Conservation (phyloP, 1,284 basidiomycete genomes). For the Erythrobasidium hasegawianum region DNA sequence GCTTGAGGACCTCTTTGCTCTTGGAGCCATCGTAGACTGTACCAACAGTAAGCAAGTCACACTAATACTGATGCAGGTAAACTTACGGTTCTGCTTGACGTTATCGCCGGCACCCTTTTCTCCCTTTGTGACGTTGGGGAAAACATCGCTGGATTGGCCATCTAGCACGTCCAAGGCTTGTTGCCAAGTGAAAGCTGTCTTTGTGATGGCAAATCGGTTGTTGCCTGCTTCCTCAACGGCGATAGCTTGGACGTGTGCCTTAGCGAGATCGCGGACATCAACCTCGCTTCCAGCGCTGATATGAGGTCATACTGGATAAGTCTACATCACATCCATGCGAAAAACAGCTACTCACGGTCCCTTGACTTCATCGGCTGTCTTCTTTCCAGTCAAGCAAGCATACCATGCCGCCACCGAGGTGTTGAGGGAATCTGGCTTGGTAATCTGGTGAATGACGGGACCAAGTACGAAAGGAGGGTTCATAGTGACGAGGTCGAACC, state of each 20-base stretch:
- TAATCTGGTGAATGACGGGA: conserved; percentile 25
- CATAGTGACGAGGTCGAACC: conserved; percentile 29
- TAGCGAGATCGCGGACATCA: conserved; percentile 51
- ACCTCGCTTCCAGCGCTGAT: conserved; percentile 46
- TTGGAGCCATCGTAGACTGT: conserved; percentile 26
- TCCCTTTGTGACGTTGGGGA: conserved; percentile 26
- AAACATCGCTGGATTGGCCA: conserved; percentile 12
- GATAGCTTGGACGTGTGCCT: conserved; percentile 48
- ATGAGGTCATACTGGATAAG: conserved; percentile 33
- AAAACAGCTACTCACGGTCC: conserved; percentile 10
- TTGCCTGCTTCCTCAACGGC: conserved; percentile 44
- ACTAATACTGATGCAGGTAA: no score
- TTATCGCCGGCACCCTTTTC: conserved; percentile 19
- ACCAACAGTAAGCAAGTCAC: not conserved
- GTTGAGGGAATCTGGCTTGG: conserved; percentile 41
- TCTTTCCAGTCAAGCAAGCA: conserved; percentile 24
- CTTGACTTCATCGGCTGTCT: conserved; percentile 17
- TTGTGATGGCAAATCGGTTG: conserved; percentile 48
- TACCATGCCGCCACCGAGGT: conserved; percentile 32
- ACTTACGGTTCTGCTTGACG: conserved; percentile 24
- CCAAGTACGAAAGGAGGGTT: conserved; percentile 37
- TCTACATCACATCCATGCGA: conserved; percentile 17
- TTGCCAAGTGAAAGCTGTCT: conserved; percentile 31
- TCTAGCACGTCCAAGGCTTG: conserved; percentile 15
- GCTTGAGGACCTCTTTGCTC: conserved; percentile 18